Conservation (phyloP, 108 stramenopile genomes). For the Nannochloropsis granulata region DNA sequence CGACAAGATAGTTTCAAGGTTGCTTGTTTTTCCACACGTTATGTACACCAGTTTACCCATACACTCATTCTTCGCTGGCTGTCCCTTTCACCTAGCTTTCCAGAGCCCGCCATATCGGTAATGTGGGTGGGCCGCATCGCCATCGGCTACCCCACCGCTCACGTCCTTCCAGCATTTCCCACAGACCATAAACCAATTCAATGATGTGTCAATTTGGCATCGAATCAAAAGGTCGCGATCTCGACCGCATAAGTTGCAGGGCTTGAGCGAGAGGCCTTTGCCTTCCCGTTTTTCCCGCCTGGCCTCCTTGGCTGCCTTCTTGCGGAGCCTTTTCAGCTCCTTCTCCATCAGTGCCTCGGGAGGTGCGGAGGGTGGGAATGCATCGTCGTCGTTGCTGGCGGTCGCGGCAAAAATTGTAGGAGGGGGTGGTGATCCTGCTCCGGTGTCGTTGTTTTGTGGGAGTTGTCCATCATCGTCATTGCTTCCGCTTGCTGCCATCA, state of each 20-base stretch:
- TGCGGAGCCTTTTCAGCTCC: slow-evolving; percentile 22
- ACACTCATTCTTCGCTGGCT: no score
- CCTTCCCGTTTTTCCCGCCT: slow-evolving; percentile 50
- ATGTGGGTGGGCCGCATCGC: slow-evolving; percentile 59
- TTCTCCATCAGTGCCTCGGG: background rate
- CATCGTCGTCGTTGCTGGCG: no score
- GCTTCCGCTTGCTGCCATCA: no score
- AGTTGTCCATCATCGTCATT: no score
- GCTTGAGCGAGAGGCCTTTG: slow-evolving; percentile 46
- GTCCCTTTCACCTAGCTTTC: slow-evolving; percentile 29
- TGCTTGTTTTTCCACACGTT: background rate
- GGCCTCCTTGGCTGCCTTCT: slow-evolving; percentile 50
- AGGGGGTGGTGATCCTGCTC: no score
- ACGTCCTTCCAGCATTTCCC: slow-evolving; percentile 60
- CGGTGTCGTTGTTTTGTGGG: no score
- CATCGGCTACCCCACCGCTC: slow-evolving; percentile 66
- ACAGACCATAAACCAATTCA: slow-evolving; percentile 32
- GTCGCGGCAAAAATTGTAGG: no score
- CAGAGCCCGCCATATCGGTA: slow-evolving; percentile 68
- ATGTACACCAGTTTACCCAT: background rate
- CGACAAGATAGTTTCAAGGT: no score
- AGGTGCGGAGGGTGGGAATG: no score
- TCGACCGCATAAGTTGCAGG: slow-evolving; percentile 43
- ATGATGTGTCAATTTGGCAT: background rate
- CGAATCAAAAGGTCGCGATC: background rate